Conservation (phyloP, 2,329 filamentous ascomycete genomes). For the Paracorniculantispora psalliotae region DNA sequence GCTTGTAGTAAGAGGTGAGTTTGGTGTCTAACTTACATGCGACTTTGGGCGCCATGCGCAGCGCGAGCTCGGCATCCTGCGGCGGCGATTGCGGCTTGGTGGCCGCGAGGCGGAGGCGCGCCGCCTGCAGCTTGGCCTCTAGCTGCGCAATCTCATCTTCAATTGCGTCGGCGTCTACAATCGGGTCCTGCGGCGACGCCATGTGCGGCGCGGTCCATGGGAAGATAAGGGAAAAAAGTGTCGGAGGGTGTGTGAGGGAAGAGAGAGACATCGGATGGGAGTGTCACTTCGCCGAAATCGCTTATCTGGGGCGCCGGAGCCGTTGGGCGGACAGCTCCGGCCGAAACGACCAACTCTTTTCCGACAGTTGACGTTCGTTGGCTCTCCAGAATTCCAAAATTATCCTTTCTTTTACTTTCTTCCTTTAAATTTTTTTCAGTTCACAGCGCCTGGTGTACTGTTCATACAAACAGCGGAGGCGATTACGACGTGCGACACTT, state of each 20-base stretch:
- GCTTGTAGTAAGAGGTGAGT: conserved; percentile 6
- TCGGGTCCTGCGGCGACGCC: conserved; percentile 16
- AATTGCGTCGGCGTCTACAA: conserved; percentile 26
- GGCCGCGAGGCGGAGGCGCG: conserved; percentile 39
- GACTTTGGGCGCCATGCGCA: conserved; percentile 6
- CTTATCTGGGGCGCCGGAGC: neutral
- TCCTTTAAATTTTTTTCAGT: no score
- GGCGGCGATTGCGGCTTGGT: conserved; percentile 17
- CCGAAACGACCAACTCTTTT: neutral
- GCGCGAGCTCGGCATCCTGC: neutral
- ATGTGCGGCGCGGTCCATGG: conserved; percentile 9
- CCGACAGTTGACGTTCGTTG: no score
- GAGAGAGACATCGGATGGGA: neutral
- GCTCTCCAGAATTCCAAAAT: no score
- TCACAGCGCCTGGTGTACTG: no score
- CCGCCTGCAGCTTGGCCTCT: conserved; percentile 46
- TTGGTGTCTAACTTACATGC: conserved; percentile 16
- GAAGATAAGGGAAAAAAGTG: neutral
- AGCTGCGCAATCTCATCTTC: conserved; percentile 55
- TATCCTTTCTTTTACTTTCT: no score
- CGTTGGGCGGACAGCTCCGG: neutral
- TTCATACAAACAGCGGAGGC: no score
- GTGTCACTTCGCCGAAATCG: conserved; percentile 12
- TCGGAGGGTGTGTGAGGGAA: neutral
- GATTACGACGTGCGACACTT: neutral